Evolutionary conservation across 805 yeast genomes (phyloP).

Genomic region (Pichia gijzeniarum): DNA sequence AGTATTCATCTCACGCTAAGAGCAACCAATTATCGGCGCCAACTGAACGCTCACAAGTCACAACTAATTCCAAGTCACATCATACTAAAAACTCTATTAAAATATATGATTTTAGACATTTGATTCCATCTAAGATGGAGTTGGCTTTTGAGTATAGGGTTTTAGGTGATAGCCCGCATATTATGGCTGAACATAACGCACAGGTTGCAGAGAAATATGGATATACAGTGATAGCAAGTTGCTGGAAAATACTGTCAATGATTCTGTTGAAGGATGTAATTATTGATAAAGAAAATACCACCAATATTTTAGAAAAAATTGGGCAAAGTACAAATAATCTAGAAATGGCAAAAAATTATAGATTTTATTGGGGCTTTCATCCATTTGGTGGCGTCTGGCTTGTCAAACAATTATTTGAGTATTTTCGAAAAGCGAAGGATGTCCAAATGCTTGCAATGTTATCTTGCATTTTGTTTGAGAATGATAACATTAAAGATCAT

Average conservation of each 20-base stretch:
- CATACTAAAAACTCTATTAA: conserved; percentile 48
- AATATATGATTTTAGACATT: conserved; percentile 55
- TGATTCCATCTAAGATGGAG: conserved; percentile 71
- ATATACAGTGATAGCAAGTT: conserved; percentile 55
- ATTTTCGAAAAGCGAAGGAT: conserved; percentile 59
- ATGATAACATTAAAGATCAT: conserved; percentile 22
- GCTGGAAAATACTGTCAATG: conserved; percentile 62
- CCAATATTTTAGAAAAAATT: conserved; percentile 15
- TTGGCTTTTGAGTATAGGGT: conserved; percentile 62
- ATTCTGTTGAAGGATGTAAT: conserved; percentile 38
- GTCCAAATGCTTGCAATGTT: conserved; percentile 89
- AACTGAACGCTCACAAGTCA: conserved; percentile 31
- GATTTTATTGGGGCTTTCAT: conserved; percentile 72
- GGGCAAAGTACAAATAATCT: conserved; percentile 12
- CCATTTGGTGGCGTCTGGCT: conserved; percentile 71
- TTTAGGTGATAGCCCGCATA: conserved; percentile 56
- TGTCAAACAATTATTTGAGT: conserved; percentile 50
- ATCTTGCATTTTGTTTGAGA: conserved; percentile 61
- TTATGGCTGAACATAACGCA: conserved; percentile 63
- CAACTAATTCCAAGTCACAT: conserved; percentile 20
- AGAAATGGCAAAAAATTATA: conserved; percentile 15
- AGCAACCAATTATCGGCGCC: conserved; percentile 32
- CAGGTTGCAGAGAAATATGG: conserved; percentile 61
- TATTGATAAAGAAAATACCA: conserved; percentile 17
- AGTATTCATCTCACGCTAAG: conserved; percentile 20